Evolutionary conservation across 1,284 basidiomycete species (phyloP).

Genomic region (Coniophora puteana): DNA sequence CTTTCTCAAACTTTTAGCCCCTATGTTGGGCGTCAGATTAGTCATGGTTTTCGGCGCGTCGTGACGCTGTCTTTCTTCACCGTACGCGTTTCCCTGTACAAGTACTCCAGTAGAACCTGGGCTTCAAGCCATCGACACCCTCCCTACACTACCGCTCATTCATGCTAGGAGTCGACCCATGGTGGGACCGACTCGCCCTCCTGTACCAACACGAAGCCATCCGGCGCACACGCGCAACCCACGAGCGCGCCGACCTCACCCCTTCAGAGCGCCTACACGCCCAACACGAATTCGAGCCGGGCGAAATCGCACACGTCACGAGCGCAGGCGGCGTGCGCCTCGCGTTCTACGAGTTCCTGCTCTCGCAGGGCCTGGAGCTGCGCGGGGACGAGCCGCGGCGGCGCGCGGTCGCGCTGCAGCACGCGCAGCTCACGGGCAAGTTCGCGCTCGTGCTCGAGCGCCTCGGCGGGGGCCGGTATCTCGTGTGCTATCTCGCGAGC

Average conservation of each 20-base stretch:
- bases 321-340: slow-evolving; percentile 5
- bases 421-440: slow-evolving; percentile 4
- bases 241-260: not conserved
- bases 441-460: slow-evolving; percentile 9
- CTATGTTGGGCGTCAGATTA: too few relatives aligned
- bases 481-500: slow-evolving; percentile 9
- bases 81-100: too few relatives aligned
- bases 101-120: too few relatives aligned
- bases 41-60: too few relatives aligned
- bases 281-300: slow-evolving; percentile 6
- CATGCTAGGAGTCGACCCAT: slow-evolving; percentile 9
- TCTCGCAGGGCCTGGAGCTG: not conserved
- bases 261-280: slow-evolving; percentile 1
- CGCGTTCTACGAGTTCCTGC: slow-evolving; percentile 10
- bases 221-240: slow-evolving; percentile 2
- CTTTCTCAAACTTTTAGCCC: too few relatives aligned
- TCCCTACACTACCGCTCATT: too few relatives aligned
- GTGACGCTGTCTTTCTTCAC: too few relatives aligned
- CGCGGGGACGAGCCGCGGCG: too few relatives aligned
- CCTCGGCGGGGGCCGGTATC: slow-evolving; percentile 4
- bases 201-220: slow-evolving; percentile 7
- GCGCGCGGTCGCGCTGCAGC: too few relatives aligned
- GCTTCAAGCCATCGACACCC: too few relatives aligned
- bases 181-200: slow-evolving; percentile 9
- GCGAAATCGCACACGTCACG: slow-evolving; percentile 10